phyloP scores from a whole-genome alignment of 2,329 filamentous ascomycete genomes.

The Diaporthe citrichinensis region DNA sequence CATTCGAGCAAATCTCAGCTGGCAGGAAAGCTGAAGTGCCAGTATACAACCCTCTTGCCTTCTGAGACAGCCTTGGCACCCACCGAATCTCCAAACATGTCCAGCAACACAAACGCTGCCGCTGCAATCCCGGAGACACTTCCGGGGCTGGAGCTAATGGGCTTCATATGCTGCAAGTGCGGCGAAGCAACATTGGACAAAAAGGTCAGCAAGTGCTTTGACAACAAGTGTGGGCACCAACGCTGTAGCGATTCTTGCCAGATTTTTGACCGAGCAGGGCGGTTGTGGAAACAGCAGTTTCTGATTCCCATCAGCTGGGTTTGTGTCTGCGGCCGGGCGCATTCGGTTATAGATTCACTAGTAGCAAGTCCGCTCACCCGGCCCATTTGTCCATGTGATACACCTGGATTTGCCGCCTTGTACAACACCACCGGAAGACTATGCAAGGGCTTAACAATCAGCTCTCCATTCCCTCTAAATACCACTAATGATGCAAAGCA shows the following conservation, averaged over 20 bases:
- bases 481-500: background rate
- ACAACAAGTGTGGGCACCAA: background rate
- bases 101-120: background rate
- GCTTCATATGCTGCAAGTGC: conserved; percentile 16
- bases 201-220: background rate
- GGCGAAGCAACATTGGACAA: background rate
- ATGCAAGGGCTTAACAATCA: background rate
- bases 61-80: background rate
- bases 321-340: background rate
- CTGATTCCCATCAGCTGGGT: background rate
- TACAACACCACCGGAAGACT: conserved; percentile 20
- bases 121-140: background rate
- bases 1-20: background rate
- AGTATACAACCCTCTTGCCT: background rate
- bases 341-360: background rate
- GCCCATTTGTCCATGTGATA: background rate
- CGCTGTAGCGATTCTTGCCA: background rate
- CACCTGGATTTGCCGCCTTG: conserved; percentile 5
- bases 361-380: background rate
- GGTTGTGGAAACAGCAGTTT: conserved; percentile 1
- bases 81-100: background rate
- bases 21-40: background rate
- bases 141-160: background rate
- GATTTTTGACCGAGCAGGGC: background rate
- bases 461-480: background rate